Evolutionary conservation across 192 early-diverging fungal genomes (phyloP).

Genomic region (Gonapodya sp.): DNA sequence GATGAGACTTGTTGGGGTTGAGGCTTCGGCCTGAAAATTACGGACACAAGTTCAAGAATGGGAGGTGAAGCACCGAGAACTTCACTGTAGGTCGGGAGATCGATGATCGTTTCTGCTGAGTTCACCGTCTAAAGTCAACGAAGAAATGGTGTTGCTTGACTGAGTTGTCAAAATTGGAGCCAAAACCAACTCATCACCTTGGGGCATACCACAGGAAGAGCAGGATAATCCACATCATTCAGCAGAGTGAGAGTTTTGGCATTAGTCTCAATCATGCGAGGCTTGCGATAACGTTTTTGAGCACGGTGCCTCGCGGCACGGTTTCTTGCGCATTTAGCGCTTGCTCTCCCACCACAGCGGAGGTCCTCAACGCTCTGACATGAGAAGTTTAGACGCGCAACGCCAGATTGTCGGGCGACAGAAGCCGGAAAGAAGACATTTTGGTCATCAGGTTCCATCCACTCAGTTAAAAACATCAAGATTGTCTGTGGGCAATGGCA

Average conservation of each 20-base stretch:
- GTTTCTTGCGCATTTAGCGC: conserved; percentile 13
- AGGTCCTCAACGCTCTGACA: conserved; percentile 31
- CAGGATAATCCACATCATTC: too few species aligned
- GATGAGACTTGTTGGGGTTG: background rate
- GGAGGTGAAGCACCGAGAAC: background rate
- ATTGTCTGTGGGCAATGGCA: background rate
- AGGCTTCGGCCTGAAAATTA: too few species aligned
- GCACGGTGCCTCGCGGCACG: conserved; percentile 26
- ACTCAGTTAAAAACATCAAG: background rate
- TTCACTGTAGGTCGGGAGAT: background rate
- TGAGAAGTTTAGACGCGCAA: too few species aligned
- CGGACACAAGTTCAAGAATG: background rate
- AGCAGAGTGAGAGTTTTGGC: too few species aligned
- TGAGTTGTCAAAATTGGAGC: too few species aligned
- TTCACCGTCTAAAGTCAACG: too few species aligned
- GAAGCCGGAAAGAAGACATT: conserved; percentile 1
- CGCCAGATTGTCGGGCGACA: too few species aligned
- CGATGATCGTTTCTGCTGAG: too few species aligned
- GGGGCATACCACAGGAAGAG: too few species aligned
- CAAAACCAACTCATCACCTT: too few species aligned
- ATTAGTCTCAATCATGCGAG: background rate
- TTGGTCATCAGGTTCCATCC: background rate
- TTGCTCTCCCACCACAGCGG: conserved; percentile 16
- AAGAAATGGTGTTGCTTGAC: too few species aligned
- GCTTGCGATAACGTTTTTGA: conserved; percentile 24